Conservation (phyloP, 805 yeast genomes). For the Yarrowia yakushimensis region DNA sequence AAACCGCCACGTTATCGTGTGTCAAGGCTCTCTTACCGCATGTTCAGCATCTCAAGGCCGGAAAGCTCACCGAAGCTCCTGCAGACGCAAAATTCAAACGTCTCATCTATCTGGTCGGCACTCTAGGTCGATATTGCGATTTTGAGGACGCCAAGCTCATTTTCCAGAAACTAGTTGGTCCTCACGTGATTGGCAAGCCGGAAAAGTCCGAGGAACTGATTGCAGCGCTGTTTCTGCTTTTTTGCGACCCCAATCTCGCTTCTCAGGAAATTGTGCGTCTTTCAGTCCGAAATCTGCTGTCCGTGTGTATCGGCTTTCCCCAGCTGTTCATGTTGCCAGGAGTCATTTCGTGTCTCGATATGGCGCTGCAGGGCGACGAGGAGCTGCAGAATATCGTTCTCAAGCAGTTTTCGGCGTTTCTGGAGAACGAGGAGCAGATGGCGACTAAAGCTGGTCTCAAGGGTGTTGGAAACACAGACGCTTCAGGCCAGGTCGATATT, state of each 20-base stretch:
- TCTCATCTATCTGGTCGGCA: constrained; percentile 61
- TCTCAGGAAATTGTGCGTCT: constrained; percentile 43
- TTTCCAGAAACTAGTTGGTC: constrained; percentile 32
- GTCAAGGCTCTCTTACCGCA: constrained; percentile 50
- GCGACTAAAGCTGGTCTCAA: constrained; percentile 42
- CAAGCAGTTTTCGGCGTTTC: constrained; percentile 55
- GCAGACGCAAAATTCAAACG: constrained; percentile 50
- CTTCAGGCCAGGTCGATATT: constrained; percentile 40
- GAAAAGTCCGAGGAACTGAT: not conserved
- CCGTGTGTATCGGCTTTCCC: constrained; percentile 60
- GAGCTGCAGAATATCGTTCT: constrained; percentile 51
- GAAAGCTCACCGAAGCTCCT: constrained; percentile 20
- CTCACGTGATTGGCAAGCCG: not conserved
- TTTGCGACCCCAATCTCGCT: constrained; percentile 49
- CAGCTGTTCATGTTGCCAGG: constrained; percentile 59
- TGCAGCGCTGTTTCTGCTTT: not conserved
- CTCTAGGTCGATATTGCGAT: constrained; percentile 67
- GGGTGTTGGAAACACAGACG: constrained; percentile 40
- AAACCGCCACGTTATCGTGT: constrained; percentile 63
- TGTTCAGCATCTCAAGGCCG: constrained; percentile 36
- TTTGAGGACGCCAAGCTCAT: constrained; percentile 47
- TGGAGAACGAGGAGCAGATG: constrained; percentile 43
- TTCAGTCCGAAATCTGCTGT: constrained; percentile 57
- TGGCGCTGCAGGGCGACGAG: constrained; percentile 44
- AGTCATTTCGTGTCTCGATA: constrained; percentile 53